These are phyloP conservation scores for Tulasnella calospora DNA, from an alignment of 768 basidiomycete species.

Conservation along the genomic window DNA sequence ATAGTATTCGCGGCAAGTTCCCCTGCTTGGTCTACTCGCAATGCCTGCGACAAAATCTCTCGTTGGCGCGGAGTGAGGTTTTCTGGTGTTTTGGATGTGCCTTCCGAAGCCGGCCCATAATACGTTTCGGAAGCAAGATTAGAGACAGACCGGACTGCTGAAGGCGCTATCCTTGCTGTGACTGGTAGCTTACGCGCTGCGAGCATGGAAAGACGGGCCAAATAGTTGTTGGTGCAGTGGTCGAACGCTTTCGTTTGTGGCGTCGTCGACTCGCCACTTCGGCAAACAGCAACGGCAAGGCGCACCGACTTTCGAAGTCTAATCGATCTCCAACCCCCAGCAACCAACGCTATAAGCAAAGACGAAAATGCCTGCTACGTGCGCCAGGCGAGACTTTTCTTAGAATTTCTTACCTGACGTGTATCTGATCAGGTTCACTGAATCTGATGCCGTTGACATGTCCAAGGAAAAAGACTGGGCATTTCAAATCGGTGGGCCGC, in stretches of 20 bases:
- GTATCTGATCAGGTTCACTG: conserved; percentile 50
- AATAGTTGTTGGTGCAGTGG: background rate
- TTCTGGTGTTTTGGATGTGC: conserved; percentile 14
- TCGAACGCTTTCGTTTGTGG: background rate
- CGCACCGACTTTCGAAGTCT: background rate
- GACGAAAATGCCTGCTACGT: conserved; percentile 12
- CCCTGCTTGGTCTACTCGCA: conserved; percentile 93
- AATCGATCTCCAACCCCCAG: conserved; percentile 5
- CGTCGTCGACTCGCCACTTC: background rate
- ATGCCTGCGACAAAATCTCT: conserved; percentile 53
- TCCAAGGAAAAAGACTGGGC: conserved; percentile 69
- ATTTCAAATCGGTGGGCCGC: conserved; percentile 53
- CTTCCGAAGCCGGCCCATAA: background rate
- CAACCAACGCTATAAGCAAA: background rate
- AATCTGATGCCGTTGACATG: conserved; percentile 51
- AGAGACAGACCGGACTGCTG: background rate
- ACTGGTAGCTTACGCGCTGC: background rate
- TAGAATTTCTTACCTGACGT: background rate
- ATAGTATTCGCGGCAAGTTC: conserved; percentile 96
- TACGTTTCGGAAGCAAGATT: conserved; percentile 1
- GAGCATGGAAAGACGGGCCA: background rate
- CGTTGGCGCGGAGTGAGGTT: conserved; percentile 50
- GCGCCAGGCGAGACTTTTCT: background rate
- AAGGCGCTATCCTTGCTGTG: background rate
- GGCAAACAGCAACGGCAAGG: background rate